Evolutionary conservation across 805 yeast species (phyloP), one percentile per base, ranked within the genome.

Genomic region (Yarrowia divulgata): DNA sequence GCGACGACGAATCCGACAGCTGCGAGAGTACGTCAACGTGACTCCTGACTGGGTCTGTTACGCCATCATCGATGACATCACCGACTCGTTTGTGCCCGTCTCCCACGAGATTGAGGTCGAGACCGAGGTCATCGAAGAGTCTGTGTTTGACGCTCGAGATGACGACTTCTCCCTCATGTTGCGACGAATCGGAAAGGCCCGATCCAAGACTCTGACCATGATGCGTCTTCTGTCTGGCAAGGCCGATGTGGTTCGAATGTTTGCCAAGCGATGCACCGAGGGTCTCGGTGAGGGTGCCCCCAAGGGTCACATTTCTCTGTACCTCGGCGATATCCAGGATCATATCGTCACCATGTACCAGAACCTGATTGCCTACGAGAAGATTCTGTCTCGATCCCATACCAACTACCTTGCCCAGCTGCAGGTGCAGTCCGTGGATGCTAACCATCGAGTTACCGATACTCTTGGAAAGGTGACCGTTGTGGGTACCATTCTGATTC

Each of bases 271-370:
- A 74, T 93, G 97, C 79, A 93, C 90, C 75, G 98, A 93, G 79
- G 88, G 85, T n/a, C 77, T 80, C 77, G 60, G 69, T 7, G 79
- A 78, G 39, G 78, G 77, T 54, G 80, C 80, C 74, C 97, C 97
- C 66, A 85, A 96, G 74, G 94, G 90, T 34, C 98, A 94, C 75
- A 93, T 93, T 79, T 97, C 97, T 0, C 82, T 93, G 72, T 94
- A 91, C 78, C 80, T 93, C 71, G 97, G 97, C 69, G 98, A 93
- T 86, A 93, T 93, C 76, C 97, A 93, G 80, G 98, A 93, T 83
- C 98, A 93, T 85, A 90, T 94, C 75, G 88, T 93, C 70, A 94
- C 98, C 16, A 94, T 94, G 98, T 90, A 87, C 79, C 97, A 93
- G 80, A 93, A 92, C 76, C 84, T 94, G 76, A 79, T 89, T 50